Evolutionary conservation across 305 asterid genomes (phyloP).

Genomic region (Fraxinus xanthoxyloides): DNA sequence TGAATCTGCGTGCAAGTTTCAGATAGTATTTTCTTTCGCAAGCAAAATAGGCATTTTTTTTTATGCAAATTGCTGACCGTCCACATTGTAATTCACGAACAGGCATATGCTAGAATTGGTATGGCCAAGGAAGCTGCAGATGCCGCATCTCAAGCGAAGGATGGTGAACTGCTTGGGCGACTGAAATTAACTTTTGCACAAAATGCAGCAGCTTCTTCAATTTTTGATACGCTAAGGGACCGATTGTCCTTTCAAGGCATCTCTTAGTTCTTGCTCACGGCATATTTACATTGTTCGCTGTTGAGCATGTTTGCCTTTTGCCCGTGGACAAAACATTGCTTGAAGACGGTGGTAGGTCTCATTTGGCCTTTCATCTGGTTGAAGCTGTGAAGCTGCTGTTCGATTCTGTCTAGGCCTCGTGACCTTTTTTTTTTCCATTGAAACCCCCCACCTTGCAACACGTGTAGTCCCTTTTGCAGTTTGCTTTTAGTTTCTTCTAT

Average conservation of each 20-base stretch:
- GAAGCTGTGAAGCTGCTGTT: not conserved
- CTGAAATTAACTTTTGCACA: slow-evolving; percentile 64
- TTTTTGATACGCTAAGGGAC: slow-evolving; percentile 77
- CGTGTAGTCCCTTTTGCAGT: not conserved
- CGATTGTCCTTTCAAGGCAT: slow-evolving; percentile 76
- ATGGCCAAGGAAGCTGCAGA: slow-evolving; percentile 98
- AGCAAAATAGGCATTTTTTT: not conserved
- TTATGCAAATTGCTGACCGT: slow-evolving; percentile 8
- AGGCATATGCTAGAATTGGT: slow-evolving; percentile 93
- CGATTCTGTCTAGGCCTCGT: not conserved
- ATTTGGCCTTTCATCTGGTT: not conserved
- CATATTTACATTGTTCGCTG: not conserved
- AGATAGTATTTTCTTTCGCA: not conserved
- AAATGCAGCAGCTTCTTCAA: slow-evolving; percentile 72
- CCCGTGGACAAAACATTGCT: not conserved
- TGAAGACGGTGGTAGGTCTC: not conserved
- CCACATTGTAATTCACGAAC: slow-evolving; percentile 17
- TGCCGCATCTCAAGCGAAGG: slow-evolving; percentile 90
- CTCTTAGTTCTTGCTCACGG: slow-evolving; percentile 35
- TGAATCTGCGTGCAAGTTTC: not conserved
- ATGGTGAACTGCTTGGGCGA: slow-evolving; percentile 82
- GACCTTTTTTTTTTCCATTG: not conserved
- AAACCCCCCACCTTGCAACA: not conserved
- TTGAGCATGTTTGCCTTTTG: not conserved
- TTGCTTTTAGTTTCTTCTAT: not conserved